phyloP scores from a whole-genome alignment of 2,329 filamentous ascomycete genomes.

The Gnomoniopsis smithogilvyi region DNA sequence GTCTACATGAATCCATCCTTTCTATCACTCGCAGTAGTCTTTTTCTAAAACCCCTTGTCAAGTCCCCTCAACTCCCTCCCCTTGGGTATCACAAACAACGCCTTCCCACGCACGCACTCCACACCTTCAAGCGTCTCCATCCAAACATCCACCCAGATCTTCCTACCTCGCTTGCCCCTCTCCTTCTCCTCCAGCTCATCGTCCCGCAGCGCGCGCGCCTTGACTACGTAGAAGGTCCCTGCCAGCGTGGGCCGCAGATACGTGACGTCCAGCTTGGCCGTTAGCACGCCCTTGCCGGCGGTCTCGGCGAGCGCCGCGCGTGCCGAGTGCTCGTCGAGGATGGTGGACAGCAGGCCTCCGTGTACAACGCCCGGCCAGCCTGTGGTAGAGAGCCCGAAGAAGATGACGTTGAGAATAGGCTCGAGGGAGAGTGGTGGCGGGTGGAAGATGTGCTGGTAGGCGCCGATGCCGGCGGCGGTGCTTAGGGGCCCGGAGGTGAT shows the following conservation, averaged over 20 bases:
- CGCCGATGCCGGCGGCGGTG: slow-evolving; percentile 39
- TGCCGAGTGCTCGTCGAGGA: slow-evolving; percentile 68
- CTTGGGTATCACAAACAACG: slow-evolving; percentile 57
- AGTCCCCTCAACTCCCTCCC: slow-evolving; percentile 37
- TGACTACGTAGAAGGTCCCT: slow-evolving; percentile 62
- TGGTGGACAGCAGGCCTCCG: slow-evolving; percentile 65
- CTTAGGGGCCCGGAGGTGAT: slow-evolving; percentile 41
- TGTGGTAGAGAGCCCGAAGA: slow-evolving; percentile 59
- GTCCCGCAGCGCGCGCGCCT: slow-evolving; percentile 39
- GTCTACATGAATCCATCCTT: background rate
- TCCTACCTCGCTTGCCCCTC: slow-evolving; percentile 38
- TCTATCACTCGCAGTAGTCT: background rate
- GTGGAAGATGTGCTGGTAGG: slow-evolving; percentile 62
- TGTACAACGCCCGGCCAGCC: slow-evolving; percentile 73
- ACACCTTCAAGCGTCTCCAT: slow-evolving; percentile 54
- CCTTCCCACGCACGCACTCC: slow-evolving; percentile 56
- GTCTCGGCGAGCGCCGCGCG: slow-evolving; percentile 53
- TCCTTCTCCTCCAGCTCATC: slow-evolving; percentile 23
- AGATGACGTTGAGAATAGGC: slow-evolving; percentile 46
- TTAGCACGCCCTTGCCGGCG: slow-evolving; percentile 39
- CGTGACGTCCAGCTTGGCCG: slow-evolving; percentile 55
- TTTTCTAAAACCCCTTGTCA: slow-evolving; percentile 35
- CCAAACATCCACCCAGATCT: slow-evolving; percentile 50
- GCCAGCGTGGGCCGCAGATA: slow-evolving; percentile 61
- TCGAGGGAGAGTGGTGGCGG: slow-evolving; percentile 53